These are phyloP conservation scores for Daedaleopsis nitida DNA, from an alignment of 768 basidiomycete genomes.

Conservation along the genomic window DNA sequence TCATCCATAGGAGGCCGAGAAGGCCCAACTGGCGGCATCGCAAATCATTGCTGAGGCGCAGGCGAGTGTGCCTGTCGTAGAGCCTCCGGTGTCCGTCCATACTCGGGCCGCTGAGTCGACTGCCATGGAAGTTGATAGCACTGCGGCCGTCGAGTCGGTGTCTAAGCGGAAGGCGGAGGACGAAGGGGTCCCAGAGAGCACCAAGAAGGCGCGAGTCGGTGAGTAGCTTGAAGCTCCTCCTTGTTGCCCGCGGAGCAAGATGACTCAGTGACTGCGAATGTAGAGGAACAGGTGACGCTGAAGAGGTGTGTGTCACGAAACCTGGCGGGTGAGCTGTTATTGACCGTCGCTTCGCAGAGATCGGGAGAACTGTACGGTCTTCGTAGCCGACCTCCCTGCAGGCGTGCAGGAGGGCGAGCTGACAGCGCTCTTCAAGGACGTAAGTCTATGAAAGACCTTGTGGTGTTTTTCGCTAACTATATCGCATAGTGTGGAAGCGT, in stretches of 20 bases:
- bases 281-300: slow-evolving; percentile 51
- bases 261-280: neutral
- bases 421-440: slow-evolving; percentile 81
- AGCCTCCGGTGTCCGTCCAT: slow-evolving; percentile 20
- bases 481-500: slow-evolving; percentile 78
- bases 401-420: slow-evolving; percentile 67
- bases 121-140: slow-evolving; percentile 45
- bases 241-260: neutral
- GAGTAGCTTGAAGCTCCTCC: slow-evolving; percentile 25
- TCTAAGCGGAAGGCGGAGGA: slow-evolving; percentile 71
- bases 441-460: slow-evolving; percentile 37
- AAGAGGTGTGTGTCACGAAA: slow-evolving; percentile 53
- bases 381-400: slow-evolving; percentile 71
- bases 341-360: slow-evolving; percentile 54
- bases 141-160: slow-evolving; percentile 28
- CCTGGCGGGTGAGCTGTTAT: neutral
- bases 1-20: slow-evolving; percentile 57
- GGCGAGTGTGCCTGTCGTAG: slow-evolving; percentile 36
- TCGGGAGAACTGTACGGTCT: slow-evolving; percentile 92
- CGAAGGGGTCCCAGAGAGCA: slow-evolving; percentile 36
- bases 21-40: slow-evolving; percentile 51
- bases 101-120: slow-evolving; percentile 11
- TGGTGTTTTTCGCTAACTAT: neutral
- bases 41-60: slow-evolving; percentile 48
- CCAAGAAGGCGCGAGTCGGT: slow-evolving; percentile 69